Evolutionary conservation across 371 early-diverging fungal species (phyloP).

Genomic region (Basidiobolus meristosporus): DNA sequence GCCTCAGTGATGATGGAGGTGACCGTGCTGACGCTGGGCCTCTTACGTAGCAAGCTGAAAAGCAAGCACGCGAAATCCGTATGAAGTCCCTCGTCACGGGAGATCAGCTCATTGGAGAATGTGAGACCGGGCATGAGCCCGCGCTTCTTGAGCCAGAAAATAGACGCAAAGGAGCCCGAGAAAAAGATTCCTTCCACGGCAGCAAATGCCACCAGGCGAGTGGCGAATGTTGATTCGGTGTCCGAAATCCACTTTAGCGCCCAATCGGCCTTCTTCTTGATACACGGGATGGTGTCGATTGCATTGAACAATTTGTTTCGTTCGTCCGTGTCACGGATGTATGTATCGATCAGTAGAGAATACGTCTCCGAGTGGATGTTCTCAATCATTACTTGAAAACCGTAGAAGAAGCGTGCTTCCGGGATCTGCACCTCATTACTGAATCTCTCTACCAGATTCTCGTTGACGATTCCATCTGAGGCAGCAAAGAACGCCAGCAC

Average conservation of each 20-base stretch:
- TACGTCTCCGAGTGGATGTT: slow-evolving; percentile 99
- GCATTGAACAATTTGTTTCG: slow-evolving; percentile 90
- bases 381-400: slow-evolving; percentile 99
- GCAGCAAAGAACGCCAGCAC: slow-evolving; percentile 99
- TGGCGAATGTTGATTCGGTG: slow-evolving; percentile 72
- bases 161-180: slow-evolving; percentile 97
- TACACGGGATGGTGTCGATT: slow-evolving; percentile 93
- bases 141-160: slow-evolving; percentile 99
- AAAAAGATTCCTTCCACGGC: slow-evolving; percentile 99
- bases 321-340: slow-evolving; percentile 82
- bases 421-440: slow-evolving; percentile 95
- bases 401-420: slow-evolving; percentile 98
- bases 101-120: slow-evolving; percentile 98
- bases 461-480: slow-evolving; percentile 98
- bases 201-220: slow-evolving; percentile 96
- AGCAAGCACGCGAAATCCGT: slow-evolving; percentile 98
- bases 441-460: slow-evolving; percentile 95
- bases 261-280: slow-evolving; percentile 98
- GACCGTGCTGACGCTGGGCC: slow-evolving; percentile 54
- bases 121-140: slow-evolving; percentile 99
- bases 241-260: slow-evolving; percentile 93
- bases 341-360: slow-evolving; percentile 96
- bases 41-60: slow-evolving; percentile 68
- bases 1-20: slow-evolving; percentile 80
- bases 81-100: slow-evolving; percentile 98